phyloP scores from a whole-genome alignment of 129 eudicot species.

The Chrysanthemum lavandulifolium region DNA sequence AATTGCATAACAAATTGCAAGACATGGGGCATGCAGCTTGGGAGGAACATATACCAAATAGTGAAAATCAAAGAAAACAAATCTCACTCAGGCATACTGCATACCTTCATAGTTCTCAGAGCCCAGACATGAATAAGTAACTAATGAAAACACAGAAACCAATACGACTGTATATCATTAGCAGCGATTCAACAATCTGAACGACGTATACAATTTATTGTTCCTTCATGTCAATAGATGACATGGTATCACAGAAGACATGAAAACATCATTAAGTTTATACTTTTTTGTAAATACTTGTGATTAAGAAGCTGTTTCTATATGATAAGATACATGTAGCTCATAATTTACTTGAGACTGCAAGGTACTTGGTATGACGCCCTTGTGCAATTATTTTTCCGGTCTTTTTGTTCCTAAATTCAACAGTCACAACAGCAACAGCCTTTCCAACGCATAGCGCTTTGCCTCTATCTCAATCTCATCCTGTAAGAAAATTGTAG shows the following conservation, averaged over 20 bases:
- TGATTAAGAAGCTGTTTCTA: background rate
- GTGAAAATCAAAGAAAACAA: background rate
- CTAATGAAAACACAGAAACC: background rate
- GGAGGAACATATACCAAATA: background rate
- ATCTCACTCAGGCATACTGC: too few relatives aligned
- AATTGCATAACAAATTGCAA: background rate
- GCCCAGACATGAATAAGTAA: background rate
- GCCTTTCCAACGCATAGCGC: conserved; percentile 78
- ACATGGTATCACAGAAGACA: conserved; percentile 7
- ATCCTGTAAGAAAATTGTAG: conserved; percentile 48
- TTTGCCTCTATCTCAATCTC: conserved; percentile 82
- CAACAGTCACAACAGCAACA: conserved; percentile 74
- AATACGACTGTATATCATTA: background rate
- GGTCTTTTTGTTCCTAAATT: conserved; percentile 66
- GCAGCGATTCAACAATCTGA: background rate
- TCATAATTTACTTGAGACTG: conserved; percentile 65
- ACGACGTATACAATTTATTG: background rate
- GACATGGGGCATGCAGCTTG: conserved; percentile 6
- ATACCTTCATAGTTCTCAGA: too few relatives aligned
- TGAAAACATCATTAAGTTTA: conserved; percentile 5
- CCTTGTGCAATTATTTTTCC: conserved; percentile 93
- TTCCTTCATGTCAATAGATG: background rate
- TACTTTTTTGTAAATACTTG: background rate
- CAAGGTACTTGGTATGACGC: conserved; percentile 85
- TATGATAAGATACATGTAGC: conserved; percentile 16